phyloP scores from a whole-genome alignment of 2,329 filamentous ascomycete species.

The Calonectria leucothoes region DNA sequence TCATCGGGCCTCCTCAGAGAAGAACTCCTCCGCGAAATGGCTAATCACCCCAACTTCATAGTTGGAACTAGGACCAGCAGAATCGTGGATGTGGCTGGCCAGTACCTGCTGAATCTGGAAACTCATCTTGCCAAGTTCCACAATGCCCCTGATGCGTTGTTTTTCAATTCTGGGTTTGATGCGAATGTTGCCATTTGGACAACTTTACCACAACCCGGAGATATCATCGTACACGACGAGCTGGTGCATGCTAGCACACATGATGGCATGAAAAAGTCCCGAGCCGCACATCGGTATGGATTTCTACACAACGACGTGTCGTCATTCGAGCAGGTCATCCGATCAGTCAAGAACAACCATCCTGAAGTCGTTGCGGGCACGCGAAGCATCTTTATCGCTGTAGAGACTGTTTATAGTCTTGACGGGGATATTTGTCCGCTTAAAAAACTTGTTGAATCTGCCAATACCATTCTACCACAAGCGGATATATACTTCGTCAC shows the following conservation, averaged over 20 bases:
- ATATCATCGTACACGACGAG: slow-evolving; percentile 72
- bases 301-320: slow-evolving; percentile 59
- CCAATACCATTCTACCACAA: slow-evolving; percentile 46
- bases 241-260: slow-evolving; percentile 75
- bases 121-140: slow-evolving; percentile 63
- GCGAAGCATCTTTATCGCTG: slow-evolving; percentile 50
- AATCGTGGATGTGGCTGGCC: not conserved
- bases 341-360: slow-evolving; percentile 44
- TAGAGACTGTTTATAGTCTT: slow-evolving; percentile 61
- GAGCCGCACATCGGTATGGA: slow-evolving; percentile 56
- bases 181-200: slow-evolving; percentile 64
- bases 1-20: not conserved
- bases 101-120: not conserved
- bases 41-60: not conserved
- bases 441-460: slow-evolving; percentile 48
- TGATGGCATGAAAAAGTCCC: slow-evolving; percentile 70
- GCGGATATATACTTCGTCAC: slow-evolving; percentile 62
- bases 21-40: not conserved
- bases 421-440: slow-evolving; percentile 58
- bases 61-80: not conserved
- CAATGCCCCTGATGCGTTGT: slow-evolving; percentile 64
- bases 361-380: slow-evolving; percentile 40
- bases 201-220: slow-evolving; percentile 62
- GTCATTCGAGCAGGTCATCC: slow-evolving; percentile 52
- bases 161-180: slow-evolving; percentile 70